Evolutionary conservation across 139 green algal species (phyloP).

Genomic region (Marvania coccoides): DNA sequence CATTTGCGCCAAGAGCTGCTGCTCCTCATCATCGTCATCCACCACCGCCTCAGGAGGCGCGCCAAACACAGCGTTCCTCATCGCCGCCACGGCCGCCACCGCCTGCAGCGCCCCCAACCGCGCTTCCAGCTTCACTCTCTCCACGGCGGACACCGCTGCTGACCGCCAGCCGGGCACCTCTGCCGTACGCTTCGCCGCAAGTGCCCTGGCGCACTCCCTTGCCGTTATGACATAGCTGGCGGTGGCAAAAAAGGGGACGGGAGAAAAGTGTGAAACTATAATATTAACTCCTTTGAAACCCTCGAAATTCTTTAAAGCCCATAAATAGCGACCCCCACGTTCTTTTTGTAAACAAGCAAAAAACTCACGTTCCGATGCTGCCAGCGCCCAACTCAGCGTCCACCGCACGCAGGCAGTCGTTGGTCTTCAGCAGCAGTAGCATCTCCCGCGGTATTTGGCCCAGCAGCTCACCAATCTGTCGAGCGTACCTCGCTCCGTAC

Average conservation of each 20-base stretch:
- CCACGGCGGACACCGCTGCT: neutral
- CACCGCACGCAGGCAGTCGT: conserved; percentile 83
- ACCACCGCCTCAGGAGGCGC: neutral
- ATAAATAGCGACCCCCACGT: neutral
- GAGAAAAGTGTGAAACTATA: no score
- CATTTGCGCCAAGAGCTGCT: no score
- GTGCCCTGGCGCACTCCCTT: conserved; percentile 59
- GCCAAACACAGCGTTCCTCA: neutral
- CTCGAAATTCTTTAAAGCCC: neutral
- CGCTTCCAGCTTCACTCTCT: neutral
- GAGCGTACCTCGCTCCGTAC: conserved; percentile 59
- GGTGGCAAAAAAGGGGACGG: conserved; percentile 20
- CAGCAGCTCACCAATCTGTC: conserved; percentile 73
- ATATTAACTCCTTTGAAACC: no score
- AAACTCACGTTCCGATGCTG: neutral
- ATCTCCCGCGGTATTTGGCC: conserved; percentile 66
- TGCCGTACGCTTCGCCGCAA: conserved; percentile 36
- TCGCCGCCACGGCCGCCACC: neutral
- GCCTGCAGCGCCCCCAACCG: neutral
- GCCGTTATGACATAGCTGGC: conserved; percentile 86
- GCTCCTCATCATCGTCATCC: no score
- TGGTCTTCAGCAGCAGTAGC: conserved; percentile 94
- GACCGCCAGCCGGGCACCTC: neutral
- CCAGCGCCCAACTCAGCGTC: conserved; percentile 30
- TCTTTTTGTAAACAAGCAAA: neutral